Percentiles rank a stretch among this genome's conserved stretches.
Evolutionary conservation across 306 rosid genomes (phyloP).

Genomic region (Malus asiatica): DNA sequence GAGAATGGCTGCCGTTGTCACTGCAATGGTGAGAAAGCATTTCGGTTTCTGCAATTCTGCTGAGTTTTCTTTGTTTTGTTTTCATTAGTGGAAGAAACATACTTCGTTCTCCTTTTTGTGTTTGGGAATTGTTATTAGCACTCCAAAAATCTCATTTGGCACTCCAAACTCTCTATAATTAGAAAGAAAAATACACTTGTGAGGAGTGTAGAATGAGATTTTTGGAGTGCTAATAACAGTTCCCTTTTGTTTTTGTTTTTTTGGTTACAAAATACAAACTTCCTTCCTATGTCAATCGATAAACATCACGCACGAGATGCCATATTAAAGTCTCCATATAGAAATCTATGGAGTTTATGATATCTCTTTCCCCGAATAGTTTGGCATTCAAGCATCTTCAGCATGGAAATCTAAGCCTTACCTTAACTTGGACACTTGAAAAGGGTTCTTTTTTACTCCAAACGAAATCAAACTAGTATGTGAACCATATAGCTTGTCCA

Average conservation of each 20-base stretch:
- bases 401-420: not conserved
- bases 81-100: not conserved
- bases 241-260: not conserved
- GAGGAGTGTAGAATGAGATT: too few relatives aligned
- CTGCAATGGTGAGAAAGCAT: constrained; percentile 44
- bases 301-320: not conserved
- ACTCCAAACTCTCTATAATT: too few relatives aligned
- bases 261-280: not conserved
- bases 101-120: not conserved
- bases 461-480: too few relatives aligned
- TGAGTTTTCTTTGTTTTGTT: not conserved
- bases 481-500: not conserved
- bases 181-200: too few relatives aligned
- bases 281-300: too few relatives aligned
- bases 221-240: too few relatives aligned
- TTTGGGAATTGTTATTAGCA: too few relatives aligned
- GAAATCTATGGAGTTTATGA: not conserved
- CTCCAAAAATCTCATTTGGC: too few relatives aligned
- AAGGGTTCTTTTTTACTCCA: too few relatives aligned
- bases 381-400: not conserved
- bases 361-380: not conserved
- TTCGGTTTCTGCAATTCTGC: constrained; percentile 12
- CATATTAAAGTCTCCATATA: not conserved
- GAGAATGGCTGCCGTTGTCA: constrained; percentile 58
- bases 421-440: not conserved